phyloP scores from a whole-genome alignment of 495 filamentous ascomycete genomes.

The Darksidea phi region DNA sequence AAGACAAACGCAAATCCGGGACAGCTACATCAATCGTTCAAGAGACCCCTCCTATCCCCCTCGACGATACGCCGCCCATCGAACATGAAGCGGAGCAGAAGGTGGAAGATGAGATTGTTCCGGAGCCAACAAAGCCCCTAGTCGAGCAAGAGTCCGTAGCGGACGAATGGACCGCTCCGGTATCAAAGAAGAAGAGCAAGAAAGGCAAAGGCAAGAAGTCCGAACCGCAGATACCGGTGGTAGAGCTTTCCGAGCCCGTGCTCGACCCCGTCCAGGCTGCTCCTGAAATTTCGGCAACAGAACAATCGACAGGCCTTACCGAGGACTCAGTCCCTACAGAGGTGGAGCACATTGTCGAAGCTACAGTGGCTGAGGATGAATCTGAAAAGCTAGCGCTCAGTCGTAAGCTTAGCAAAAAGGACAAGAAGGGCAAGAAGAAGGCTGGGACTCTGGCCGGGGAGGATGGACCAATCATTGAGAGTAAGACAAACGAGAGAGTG shows the following conservation, averaged over 20 bases:
- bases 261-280: background rate
- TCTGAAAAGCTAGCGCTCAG: constrained; percentile 16
- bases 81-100: background rate
- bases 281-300: background rate
- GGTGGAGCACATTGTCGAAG: background rate
- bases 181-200: constrained; percentile 24
- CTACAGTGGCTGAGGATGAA: constrained; percentile 1
- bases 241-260: background rate
- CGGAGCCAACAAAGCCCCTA: background rate
- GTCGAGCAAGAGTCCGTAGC: background rate
- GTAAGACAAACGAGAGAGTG: background rate
- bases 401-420: constrained; percentile 20
- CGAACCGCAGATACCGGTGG: constrained; percentile 12
- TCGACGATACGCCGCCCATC: background rate
- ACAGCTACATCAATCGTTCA: constrained; percentile 14
- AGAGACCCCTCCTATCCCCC: background rate
- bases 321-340: background rate
- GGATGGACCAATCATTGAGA: constrained; percentile 1
- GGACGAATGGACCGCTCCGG: constrained; percentile 8
- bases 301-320: background rate
- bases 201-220: constrained; percentile 34
- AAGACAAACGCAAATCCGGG: constrained; percentile 30
- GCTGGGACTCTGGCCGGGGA: constrained; percentile 5
- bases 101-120: background rate
- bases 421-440: constrained; percentile 31